Percentiles rank a stretch among this genome's conserved stretches.
Evolutionary conservation across 2,329 filamentous ascomycete genomes (phyloP).

Genomic region (Paracamarosporium sp.): DNA sequence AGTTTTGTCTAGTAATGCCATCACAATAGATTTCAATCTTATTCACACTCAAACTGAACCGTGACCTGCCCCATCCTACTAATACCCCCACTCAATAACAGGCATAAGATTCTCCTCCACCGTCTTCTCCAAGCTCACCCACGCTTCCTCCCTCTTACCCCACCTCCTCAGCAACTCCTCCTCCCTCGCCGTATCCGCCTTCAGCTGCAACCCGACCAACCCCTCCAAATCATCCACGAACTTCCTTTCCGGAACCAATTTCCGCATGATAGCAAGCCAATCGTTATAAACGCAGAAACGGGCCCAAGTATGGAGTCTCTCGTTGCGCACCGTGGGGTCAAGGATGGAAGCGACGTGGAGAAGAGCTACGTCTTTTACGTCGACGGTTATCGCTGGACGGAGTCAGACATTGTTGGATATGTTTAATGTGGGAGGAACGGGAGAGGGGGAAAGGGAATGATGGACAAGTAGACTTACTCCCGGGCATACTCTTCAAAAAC

Average conservation of each 20-base stretch:
- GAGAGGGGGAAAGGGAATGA: not conserved
- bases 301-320: not conserved
- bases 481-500: not conserved
- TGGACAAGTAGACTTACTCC: not conserved
- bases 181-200: not conserved
- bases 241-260: not conserved
- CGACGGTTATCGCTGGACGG: not conserved
- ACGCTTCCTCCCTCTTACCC: constrained; percentile 16
- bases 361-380: not conserved
- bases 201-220: not conserved
- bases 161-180: constrained; percentile 17
- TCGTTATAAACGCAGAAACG: not conserved
- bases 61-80: no score
- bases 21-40: no score
- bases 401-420: not conserved
- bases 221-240: not conserved
- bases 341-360: not conserved
- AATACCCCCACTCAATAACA: not conserved
- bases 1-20: no score
- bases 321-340: not conserved
- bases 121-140: constrained; percentile 14
- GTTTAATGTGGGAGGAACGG: no score
- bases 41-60: no score
- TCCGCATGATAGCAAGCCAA: not conserved
- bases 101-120: not conserved